phyloP scores from a whole-genome alignment of 73 alveolate species.

The Tetrahymena thermophila region DNA sequence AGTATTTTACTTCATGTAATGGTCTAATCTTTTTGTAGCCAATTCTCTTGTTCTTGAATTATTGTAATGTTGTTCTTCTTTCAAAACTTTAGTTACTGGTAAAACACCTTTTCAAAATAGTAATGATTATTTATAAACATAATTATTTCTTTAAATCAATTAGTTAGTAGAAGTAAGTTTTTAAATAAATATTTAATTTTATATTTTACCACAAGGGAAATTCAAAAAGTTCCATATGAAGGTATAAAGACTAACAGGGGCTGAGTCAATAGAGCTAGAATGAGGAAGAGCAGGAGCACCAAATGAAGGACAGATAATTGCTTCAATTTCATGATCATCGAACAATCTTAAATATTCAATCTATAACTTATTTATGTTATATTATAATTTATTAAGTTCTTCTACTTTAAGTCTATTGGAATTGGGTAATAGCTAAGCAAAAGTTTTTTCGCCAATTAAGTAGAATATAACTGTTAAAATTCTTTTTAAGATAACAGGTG shows the following conservation, averaged over 20 bases:
- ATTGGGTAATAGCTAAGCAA: not conserved
- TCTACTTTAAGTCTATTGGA: not conserved
- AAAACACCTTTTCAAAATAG: not conserved
- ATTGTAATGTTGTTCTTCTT: not conserved
- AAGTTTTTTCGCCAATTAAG: not conserved
- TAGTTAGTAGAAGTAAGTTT: not conserved
- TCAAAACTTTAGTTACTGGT: not conserved
- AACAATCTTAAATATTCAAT: not conserved
- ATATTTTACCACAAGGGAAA: conserved; percentile 21
- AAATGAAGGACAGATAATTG: conserved; percentile 42
- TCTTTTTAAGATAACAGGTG: not conserved
- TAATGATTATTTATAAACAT: not conserved
- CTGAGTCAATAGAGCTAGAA: conserved; percentile 9
- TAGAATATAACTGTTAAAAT: not conserved
- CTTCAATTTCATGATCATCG: conserved; percentile 29
- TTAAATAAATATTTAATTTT: not conserved
- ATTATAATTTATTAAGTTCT: not conserved
- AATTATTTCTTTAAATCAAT: not conserved
- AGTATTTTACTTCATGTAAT: not conserved
- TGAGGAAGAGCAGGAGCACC: conserved; percentile 47
- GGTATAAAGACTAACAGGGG: conserved; percentile 18
- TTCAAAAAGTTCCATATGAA: conserved; percentile 37
- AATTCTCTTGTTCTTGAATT: not conserved
- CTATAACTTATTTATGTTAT: not conserved
- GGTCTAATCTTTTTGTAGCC: not conserved